Evolutionary conservation across 192 early-diverging fungal species (phyloP), one percentile per base, ranked within the genome.

Genomic region (Diversispora eburnea): DNA sequence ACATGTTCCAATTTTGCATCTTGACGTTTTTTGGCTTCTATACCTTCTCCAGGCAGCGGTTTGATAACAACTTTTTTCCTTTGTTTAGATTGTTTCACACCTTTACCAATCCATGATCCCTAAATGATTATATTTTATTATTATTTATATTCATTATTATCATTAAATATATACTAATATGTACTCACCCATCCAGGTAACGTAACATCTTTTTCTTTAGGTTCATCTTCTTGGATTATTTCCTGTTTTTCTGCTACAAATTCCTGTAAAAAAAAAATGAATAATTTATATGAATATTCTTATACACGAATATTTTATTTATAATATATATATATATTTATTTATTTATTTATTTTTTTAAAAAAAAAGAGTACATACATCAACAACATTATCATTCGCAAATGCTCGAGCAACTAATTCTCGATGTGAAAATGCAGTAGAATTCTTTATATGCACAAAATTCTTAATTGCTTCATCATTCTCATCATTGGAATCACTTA

Each of bases 351-450:
- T n/a, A n/a, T 59, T 10, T 52, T 52, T 52, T 52, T 52, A 52
- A 52, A 3, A 52, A 52, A 1, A 45, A 17, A 39, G 4, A 3
- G 43, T 7, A 58, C 69, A 62, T 62, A 73, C 80, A 52, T 88
- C 89, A 3, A 92, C 88, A 20, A 98, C 89, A 71, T 96, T 89
- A 73, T 99, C 96, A 68, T 95, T 91, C 9, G 95, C 93, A 85
- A 99, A 99, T 15, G 97, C 97, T 74, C 94, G 88, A 64, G 91
- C 89, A 46, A 99, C 93, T 46, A 99, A 81, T 42, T 95, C 92
- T 49, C 89, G 86, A 72, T 93, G 92, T 3, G 86, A 83, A 45
- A 88, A 93, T 13, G 83, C 81, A 33, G 79, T 77, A 2, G 83
- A 81, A 7, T 82, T 83, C 58, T 83, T 86, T 19, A 77, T 74